Evolutionary conservation across 306 rosid species (phyloP), one percentile per base, ranked within the genome.

Genomic region (Trifolium dubium): DNA sequence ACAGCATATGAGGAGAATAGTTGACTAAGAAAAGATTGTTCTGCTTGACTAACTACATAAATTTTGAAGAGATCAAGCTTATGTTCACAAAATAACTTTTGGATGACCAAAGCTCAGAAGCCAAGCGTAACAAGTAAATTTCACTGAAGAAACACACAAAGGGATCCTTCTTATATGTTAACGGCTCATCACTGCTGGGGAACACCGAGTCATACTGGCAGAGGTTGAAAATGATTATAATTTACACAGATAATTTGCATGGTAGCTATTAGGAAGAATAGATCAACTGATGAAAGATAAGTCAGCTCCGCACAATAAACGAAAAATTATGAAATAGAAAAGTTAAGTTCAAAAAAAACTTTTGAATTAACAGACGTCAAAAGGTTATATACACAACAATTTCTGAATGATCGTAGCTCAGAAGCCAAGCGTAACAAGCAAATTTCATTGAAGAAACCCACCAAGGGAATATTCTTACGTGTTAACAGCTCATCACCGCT

Each of bases 361-460:
- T n/a, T 32, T 32, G 37, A 4, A 34, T 5, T 34, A 4, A 4
- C 37, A 34, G 37, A 34, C 1, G 37, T 5, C 5, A 5, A 6
- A 34, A 58, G 5, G 4, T 29, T 12, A 12, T 2, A 58, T 2
- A 54, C 5, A 29, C 6, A 37, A 37, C 8, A 37, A 7, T 1
- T 37, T 37, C 0, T 1, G 1, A 6, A 37, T 34, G 44, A 64
- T 3, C 37, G 6, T 11, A 44, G 90, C 93, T 87, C 84, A 82
- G 89, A 87, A 88, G 89, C 83, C 86, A 84, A 89, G 87, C 86
- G 84, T 76, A 85, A 81, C 90, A 87, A 77, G 43, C 6, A 18
- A 8, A 83, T 83, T 86, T 87, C 91, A 71, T 10, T 5, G 79
- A 81, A 78, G 82, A 79, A 67, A 23, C 69, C 81, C 72, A 47